Conservation (phyloP, 208 protist genomes). For the Angomonas ambiguus region DNA sequence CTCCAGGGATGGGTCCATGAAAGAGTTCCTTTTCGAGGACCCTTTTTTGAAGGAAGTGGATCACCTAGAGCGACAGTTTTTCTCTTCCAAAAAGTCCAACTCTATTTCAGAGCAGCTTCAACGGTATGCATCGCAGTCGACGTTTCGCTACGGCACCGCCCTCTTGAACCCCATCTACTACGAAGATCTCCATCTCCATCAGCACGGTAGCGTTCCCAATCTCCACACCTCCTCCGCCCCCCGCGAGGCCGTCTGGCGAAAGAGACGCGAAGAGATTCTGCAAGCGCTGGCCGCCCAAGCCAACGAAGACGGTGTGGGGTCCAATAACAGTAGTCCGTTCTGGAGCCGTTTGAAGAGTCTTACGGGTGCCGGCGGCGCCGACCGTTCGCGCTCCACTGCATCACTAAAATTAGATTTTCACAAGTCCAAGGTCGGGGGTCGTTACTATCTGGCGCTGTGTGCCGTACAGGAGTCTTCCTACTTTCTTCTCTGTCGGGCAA, state of each 20-base stretch:
- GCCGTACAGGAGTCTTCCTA: constrained; percentile 56
- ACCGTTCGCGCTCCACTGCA: background rate
- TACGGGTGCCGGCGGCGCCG: background rate
- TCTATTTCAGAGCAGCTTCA: background rate
- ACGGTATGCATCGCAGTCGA: background rate
- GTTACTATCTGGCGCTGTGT: constrained; percentile 40
- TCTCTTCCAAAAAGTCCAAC: background rate
- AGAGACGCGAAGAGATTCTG: background rate
- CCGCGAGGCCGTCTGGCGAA: constrained; percentile 1
- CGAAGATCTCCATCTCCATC: background rate
- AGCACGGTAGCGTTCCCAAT: background rate
- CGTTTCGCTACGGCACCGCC: background rate
- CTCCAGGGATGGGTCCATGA: constrained; percentile 33
- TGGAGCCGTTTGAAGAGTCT: background rate
- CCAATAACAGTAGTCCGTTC: background rate
- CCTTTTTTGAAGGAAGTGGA: background rate
- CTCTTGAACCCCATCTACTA: background rate
- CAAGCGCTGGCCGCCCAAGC: background rate
- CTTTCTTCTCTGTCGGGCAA: constrained; percentile 56
- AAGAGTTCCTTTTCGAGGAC: constrained; percentile 22
- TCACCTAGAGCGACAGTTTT: background rate
- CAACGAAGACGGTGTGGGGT: background rate
- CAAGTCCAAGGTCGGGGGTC: background rate
- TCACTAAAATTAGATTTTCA: background rate
- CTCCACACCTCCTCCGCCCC: background rate